Evolutionary conservation across 495 filamentous ascomycete genomes (phyloP).

Genomic region (Oidiodendron maius): DNA sequence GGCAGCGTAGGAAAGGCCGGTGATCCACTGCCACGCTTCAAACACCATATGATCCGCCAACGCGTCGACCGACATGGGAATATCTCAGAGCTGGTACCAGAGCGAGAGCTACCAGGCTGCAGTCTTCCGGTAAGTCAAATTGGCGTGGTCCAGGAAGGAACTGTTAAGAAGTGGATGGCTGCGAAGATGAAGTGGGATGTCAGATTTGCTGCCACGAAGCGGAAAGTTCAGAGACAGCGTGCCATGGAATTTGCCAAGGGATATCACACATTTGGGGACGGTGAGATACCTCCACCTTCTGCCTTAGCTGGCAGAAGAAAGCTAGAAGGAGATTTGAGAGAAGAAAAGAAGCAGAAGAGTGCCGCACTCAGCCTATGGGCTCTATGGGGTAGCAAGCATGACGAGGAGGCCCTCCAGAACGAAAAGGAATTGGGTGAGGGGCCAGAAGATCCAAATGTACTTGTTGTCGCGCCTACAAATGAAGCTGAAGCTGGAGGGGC

Average conservation of each 20-base stretch:
- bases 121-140: slow-evolving; percentile 55
- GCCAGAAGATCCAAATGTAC: slow-evolving; percentile 17
- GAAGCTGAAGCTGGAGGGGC: slow-evolving; percentile 27
- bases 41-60: slow-evolving; percentile 85
- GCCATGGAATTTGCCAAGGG: slow-evolving; percentile 64
- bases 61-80: slow-evolving; percentile 70
- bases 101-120: slow-evolving; percentile 55
- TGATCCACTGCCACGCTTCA: slow-evolving; percentile 73
- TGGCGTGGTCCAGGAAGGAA: slow-evolving; percentile 71
- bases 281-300: slow-evolving; percentile 75
- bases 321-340: slow-evolving; percentile 34
- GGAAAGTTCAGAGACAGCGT: slow-evolving; percentile 61
- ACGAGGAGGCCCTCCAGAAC: slow-evolving; percentile 59
- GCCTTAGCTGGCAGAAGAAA: slow-evolving; percentile 68
- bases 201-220: slow-evolving; percentile 59
- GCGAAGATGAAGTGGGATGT: slow-evolving; percentile 65
- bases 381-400: slow-evolving; percentile 80
- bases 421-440: slow-evolving; percentile 36
- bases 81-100: slow-evolving; percentile 58
- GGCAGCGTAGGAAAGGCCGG: slow-evolving; percentile 68
- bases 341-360: slow-evolving; percentile 54
- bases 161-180: slow-evolving; percentile 77
- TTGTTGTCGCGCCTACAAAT: slow-evolving; percentile 27
- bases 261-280: slow-evolving; percentile 60
- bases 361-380: slow-evolving; percentile 79